Evolutionary conservation across 768 basidiomycete genomes (phyloP).

Genomic region (Calvatia gigantea): DNA sequence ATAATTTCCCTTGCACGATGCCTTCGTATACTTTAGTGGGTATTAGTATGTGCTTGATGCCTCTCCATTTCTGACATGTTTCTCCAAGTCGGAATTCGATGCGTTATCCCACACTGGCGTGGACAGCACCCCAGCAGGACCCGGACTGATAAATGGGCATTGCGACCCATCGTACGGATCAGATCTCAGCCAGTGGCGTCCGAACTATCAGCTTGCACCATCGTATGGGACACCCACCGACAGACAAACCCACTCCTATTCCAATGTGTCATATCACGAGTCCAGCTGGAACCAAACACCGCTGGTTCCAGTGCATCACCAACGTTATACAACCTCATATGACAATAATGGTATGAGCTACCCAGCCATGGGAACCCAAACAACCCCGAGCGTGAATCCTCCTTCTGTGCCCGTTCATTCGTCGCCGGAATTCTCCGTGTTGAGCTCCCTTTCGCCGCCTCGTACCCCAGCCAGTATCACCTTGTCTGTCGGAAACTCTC

Average conservation of each 20-base stretch:
- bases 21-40: slow-evolving; percentile 1
- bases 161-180: slow-evolving; percentile 7
- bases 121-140: background rate
- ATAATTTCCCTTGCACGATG: slow-evolving; percentile 3
- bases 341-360: background rate
- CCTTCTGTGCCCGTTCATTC: background rate
- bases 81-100: background rate
- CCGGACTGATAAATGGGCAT: background rate
- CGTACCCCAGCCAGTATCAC: slow-evolving; percentile 2
- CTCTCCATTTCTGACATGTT: background rate
- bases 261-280: background rate
- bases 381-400: background rate
- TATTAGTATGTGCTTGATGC: background rate
- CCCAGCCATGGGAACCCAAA: background rate
- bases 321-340: background rate
- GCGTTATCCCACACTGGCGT: background rate
- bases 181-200: slow-evolving; percentile 1
- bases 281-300: background rate
- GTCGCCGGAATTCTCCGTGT: slow-evolving; percentile 1
- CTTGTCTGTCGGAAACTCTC: slow-evolving; percentile 6
- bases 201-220: background rate
- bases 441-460: slow-evolving; percentile 4
- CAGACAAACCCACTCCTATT: background rate
- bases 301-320: background rate
- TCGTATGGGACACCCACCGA: background rate